phyloP scores from a whole-genome alignment of 352 stramenopile genomes.

The Halophytophthora batemanensis region DNA sequence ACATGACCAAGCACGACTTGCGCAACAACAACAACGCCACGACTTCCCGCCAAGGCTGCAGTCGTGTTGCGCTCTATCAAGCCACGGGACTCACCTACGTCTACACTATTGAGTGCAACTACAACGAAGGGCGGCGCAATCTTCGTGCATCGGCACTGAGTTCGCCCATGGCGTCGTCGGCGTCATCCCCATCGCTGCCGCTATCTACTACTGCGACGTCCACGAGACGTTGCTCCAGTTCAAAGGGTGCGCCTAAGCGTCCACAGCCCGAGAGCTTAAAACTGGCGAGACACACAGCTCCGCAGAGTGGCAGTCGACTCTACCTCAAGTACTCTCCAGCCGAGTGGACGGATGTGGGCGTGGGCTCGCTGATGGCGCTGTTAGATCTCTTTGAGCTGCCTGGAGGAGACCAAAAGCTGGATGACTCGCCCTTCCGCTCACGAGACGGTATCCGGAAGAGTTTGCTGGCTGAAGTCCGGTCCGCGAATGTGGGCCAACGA shows the following conservation, averaged over 20 bases:
- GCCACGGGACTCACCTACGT: slow-evolving; percentile 72
- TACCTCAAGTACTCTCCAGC: slow-evolving; percentile 67
- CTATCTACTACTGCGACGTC: neutral
- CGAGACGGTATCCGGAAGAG: slow-evolving; percentile 50
- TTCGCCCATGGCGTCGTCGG: slow-evolving; percentile 3
- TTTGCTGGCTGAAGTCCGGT: slow-evolving; percentile 45
- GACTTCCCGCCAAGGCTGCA: slow-evolving; percentile 63
- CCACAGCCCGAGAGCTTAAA: slow-evolving; percentile 7
- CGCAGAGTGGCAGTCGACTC: slow-evolving; percentile 26
- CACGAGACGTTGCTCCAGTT: slow-evolving; percentile 8
- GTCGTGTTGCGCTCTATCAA: slow-evolving; percentile 70
- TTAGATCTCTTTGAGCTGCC: slow-evolving; percentile 62
- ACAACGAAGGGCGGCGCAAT: slow-evolving; percentile 72
- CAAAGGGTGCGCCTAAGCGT: slow-evolving; percentile 8
- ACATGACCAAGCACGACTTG: slow-evolving; percentile 70
- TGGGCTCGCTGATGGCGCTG: slow-evolving; percentile 52
- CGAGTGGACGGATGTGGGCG: slow-evolving; percentile 68
- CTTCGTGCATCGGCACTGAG: slow-evolving; percentile 23
- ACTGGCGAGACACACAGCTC: slow-evolving; percentile 12
- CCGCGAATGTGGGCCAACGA: slow-evolving; percentile 5
- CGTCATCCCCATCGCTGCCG: slow-evolving; percentile 7
- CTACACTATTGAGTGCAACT: slow-evolving; percentile 94
- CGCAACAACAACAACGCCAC: slow-evolving; percentile 54
- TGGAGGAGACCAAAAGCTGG: slow-evolving; percentile 16
- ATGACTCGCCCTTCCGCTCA: slow-evolving; percentile 51